Percentiles rank a stretch among this genome's conserved stretches.
Evolutionary conservation across 2,329 filamentous ascomycete genomes (phyloP).

Genomic region (Drechslerella stenobrocha): DNA sequence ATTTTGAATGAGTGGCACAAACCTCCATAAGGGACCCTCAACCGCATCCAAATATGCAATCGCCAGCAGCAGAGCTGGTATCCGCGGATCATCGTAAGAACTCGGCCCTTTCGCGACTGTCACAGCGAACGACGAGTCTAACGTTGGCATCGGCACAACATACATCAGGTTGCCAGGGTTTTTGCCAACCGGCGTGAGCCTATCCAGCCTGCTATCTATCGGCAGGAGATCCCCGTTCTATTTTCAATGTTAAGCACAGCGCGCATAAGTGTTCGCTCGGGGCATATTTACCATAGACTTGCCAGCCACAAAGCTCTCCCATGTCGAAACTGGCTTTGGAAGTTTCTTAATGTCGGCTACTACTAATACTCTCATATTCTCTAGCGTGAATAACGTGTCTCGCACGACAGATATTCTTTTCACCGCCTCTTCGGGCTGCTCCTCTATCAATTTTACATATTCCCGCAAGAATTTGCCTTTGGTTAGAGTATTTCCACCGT

Average conservation of each 20-base stretch:
- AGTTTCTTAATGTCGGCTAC: slow-evolving; percentile 79
- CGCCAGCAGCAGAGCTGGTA: slow-evolving; percentile 85
- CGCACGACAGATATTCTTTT: slow-evolving; percentile 76
- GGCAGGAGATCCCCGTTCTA: slow-evolving; percentile 48
- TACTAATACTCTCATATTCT: slow-evolving; percentile 83
- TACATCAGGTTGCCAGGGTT: slow-evolving; percentile 74
- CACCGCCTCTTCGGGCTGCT: slow-evolving; percentile 74
- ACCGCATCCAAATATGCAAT: slow-evolving; percentile 88
- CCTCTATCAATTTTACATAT: slow-evolving; percentile 77
- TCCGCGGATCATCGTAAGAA: slow-evolving; percentile 72
- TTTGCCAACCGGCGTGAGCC: slow-evolving; percentile 75
- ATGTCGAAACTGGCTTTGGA: slow-evolving; percentile 73
- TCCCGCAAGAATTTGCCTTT: slow-evolving; percentile 85
- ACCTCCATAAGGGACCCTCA: slow-evolving; percentile 86
- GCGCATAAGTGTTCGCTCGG: neutral
- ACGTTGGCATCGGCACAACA: slow-evolving; percentile 84
- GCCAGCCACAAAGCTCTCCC: slow-evolving; percentile 66
- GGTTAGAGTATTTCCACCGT: slow-evolving; percentile 79
- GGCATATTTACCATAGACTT: slow-evolving; percentile 31
- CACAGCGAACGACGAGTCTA: slow-evolving; percentile 87
- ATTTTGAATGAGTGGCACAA: neutral
- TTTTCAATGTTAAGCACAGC: neutral
- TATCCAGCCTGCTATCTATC: slow-evolving; percentile 58
- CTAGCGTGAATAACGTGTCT: slow-evolving; percentile 73
- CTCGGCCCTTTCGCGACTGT: slow-evolving; percentile 73